Evolutionary conservation across 2,329 filamentous ascomycete species (phyloP).

Genomic region (Mycosphaerella sp.): DNA sequence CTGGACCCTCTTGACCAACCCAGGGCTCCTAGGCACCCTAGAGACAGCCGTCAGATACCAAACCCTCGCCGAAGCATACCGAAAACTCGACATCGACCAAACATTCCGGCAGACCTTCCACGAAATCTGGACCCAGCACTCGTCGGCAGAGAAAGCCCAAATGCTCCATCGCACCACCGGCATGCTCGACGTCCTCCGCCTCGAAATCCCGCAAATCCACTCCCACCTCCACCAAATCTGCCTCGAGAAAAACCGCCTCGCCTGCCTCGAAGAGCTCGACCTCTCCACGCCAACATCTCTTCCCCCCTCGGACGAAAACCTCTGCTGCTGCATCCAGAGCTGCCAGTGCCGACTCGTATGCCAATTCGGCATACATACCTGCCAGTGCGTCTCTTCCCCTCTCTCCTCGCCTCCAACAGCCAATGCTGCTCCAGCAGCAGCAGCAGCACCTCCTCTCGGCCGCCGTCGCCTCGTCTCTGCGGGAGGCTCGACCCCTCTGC

Average conservation of each 20-base stretch:
- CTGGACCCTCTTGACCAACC: not conserved
- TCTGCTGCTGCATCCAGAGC: not conserved
- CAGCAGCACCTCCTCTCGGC: not conserved
- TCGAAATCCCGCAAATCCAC: not conserved
- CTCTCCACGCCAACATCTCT: not conserved
- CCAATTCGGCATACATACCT: slow-evolving; percentile 1
- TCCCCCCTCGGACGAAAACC: not conserved
- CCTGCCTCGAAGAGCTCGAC: not conserved
- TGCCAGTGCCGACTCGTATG: slow-evolving; percentile 1
- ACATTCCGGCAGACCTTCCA: not conserved
- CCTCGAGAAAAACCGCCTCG: not conserved
- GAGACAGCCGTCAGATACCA: not conserved
- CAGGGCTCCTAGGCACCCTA: not conserved
- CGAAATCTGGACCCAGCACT: not conserved
- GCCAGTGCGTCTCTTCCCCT: not conserved
- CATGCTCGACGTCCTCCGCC: not conserved
- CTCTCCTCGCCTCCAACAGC: not conserved
- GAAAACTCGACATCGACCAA: not conserved
- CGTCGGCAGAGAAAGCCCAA: not conserved
- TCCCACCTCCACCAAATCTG: not conserved
- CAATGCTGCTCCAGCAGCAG: not conserved
- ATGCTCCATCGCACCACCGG: not conserved
- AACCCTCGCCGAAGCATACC: not conserved
- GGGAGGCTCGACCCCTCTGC: not conserved
- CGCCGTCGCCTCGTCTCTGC: slow-evolving; percentile 3